Evolutionary conservation across 257 asterid species (phyloP), one percentile per base, ranked within the genome.

Genomic region (Nyctanthes arbortristis): DNA sequence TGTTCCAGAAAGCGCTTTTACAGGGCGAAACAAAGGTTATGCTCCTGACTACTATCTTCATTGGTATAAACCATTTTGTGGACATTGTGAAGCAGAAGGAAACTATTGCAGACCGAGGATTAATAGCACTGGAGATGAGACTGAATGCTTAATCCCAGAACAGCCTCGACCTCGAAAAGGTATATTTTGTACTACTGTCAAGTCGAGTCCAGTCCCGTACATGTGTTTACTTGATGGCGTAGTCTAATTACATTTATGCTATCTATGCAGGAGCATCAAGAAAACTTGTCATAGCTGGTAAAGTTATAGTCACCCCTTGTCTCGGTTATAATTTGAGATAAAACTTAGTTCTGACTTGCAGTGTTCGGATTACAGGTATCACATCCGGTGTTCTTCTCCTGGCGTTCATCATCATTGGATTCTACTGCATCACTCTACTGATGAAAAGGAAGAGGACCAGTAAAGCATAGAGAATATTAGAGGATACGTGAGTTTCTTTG

Each of bases 31-130:
- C 7, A 69, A 63, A 14, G 71, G 52, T 0, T 71, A 18, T 49
- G 65, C 75, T 20, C 3, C 65, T 47, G 73, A 14, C 12, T 75
- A 74, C 68, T 63, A 63, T 68, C 61, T 75, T 20, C 43, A 22
- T 28, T 75, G 84, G 84, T 49, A 59, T 28, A 54, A 74, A 57
- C 81, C 79, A 3, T 61, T 49, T 69, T 80, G 81, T 69, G 75
- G 79, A 18, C 20, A 47, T 25, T 80, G 81, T 49, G 81, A 69
- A 76, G 72, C 18, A 1, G n/a, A 71, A 63, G 74, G 76, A 20
- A 34, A 65, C 66, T 54, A 25, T 60, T 75, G 84, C 25, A 65
- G 81, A 74, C 64, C 39, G 55, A 70, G 27, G 20, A 66, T 54
- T 62, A 40, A 58, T 24, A 39, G 61, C 27, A 25, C 22, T 54